phyloP scores from a whole-genome alignment of 345 rosid species.

The Limnanthes douglasii region DNA sequence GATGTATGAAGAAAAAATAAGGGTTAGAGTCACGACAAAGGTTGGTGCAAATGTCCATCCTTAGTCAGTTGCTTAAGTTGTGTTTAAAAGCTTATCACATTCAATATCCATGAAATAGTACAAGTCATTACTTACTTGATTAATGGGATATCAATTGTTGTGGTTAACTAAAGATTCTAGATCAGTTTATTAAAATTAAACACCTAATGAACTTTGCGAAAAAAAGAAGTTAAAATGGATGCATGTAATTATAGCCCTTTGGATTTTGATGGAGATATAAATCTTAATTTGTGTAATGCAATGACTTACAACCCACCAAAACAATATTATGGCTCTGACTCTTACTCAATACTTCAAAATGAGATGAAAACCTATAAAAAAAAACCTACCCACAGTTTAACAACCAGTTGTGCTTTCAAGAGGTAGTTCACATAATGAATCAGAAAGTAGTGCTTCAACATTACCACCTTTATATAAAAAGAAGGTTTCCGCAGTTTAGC shows the following conservation, averaged over 20 bases:
- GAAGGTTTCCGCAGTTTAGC: slow-evolving; percentile 15
- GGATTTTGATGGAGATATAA: slow-evolving; percentile 63
- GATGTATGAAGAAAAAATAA: slow-evolving; percentile 26
- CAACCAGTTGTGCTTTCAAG: slow-evolving; percentile 16
- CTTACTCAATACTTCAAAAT: slow-evolving; percentile 52
- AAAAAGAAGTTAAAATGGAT: slow-evolving; percentile 34
- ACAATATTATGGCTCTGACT: slow-evolving; percentile 46
- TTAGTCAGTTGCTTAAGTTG: slow-evolving; percentile 18
- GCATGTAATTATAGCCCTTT: slow-evolving; percentile 48
- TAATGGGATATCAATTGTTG: slow-evolving; percentile 83
- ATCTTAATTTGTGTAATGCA: slow-evolving; percentile 71
- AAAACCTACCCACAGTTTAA: slow-evolving; percentile 31
- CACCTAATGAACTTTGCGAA: slow-evolving; percentile 95
- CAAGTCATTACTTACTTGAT: slow-evolving; percentile 32
- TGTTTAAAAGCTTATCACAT: slow-evolving; percentile 12
- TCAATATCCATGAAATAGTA: slow-evolving; percentile 49
- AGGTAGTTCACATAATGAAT: slow-evolving; percentile 15
- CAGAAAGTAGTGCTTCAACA: slow-evolving; percentile 11
- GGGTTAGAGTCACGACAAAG: slow-evolving; percentile 24
- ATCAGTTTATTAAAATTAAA: slow-evolving; percentile 62
- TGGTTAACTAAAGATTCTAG: slow-evolving; percentile 66
- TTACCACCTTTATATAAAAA: slow-evolving; percentile 28
- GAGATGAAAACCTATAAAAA: slow-evolving; percentile 73
- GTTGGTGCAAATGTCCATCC: slow-evolving; percentile 16
- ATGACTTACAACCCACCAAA: slow-evolving; percentile 76